These are phyloP conservation scores for Zygotorulaspora danielsina DNA, from an alignment of 805 yeast species.

Conservation along the genomic window DNA sequence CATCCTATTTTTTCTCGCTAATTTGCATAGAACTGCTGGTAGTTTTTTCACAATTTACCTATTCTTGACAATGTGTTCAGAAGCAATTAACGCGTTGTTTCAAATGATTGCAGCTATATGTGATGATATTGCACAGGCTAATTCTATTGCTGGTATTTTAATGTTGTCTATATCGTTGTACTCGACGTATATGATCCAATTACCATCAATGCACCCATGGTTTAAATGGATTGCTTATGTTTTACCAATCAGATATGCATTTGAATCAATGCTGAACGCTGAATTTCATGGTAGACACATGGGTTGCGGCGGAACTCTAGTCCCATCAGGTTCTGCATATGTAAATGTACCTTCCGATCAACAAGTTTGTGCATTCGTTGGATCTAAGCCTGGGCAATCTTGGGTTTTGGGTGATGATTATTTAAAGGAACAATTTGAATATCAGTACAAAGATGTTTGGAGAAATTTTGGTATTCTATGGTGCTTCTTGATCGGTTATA, in stretches of 20 bases:
- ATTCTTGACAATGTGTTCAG: conserved; percentile 32
- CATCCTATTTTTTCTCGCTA: conserved; percentile 54
- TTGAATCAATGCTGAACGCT: conserved; percentile 57
- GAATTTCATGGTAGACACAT: conserved; percentile 50
- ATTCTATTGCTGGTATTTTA: conserved; percentile 50
- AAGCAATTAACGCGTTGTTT: conserved; percentile 40
- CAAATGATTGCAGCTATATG: conserved; percentile 49
- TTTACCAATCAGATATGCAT: conserved; percentile 50
- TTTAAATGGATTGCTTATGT: conserved; percentile 56
- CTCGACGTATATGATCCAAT: conserved; percentile 60
- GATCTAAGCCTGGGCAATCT: conserved; percentile 52
- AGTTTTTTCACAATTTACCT: conserved; percentile 50
- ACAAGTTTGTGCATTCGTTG: conserved; percentile 55
- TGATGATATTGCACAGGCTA: conserved; percentile 49
- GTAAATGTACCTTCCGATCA: conserved; percentile 35
- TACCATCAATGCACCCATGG: conserved; percentile 59
- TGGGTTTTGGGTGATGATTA: conserved; percentile 59
- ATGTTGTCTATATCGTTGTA: conserved; percentile 49
- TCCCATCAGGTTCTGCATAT: conserved; percentile 58
- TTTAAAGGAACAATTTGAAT: conserved; percentile 45
- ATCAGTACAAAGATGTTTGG: conserved; percentile 63
- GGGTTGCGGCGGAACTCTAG: conserved; percentile 33
- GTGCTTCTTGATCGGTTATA: conserved; percentile 38
- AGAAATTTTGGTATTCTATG: conserved; percentile 69
- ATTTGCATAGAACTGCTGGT: conserved; percentile 47